phyloP scores from a whole-genome alignment of 768 basidiomycete genomes.

The Tremella yokohamensis region DNA sequence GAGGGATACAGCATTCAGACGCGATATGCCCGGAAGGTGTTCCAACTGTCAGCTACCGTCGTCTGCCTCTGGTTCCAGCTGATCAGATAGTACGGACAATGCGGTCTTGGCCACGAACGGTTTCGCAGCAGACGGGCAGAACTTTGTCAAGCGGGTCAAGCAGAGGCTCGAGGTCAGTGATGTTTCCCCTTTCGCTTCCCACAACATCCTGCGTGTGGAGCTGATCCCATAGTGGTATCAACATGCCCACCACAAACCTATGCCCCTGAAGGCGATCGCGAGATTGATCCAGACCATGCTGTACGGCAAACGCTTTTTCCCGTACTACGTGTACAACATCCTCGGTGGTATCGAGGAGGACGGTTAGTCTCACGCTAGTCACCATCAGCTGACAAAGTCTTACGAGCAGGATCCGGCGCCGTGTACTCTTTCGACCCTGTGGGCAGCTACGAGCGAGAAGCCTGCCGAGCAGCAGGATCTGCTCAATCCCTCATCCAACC shows the following conservation, averaged over 20 bases:
- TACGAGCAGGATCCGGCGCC: conserved; percentile 74
- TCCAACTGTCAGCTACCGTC: conserved; percentile 68
- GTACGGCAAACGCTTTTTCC: conserved; percentile 93
- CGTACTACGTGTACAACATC: conserved; percentile 96
- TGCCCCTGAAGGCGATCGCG: conserved; percentile 96
- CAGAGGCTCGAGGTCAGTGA: conserved; percentile 84
- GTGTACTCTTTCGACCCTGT: conserved; percentile 99
- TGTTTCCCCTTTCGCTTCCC: neutral
- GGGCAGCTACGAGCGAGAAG: conserved; percentile 94
- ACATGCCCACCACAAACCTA: conserved; percentile 93
- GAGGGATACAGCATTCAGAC: conserved; percentile 99
- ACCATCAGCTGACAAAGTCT: neutral
- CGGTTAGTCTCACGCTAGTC: conserved; percentile 58
- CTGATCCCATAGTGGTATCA: conserved; percentile 75
- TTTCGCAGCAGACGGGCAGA: conserved; percentile 94
- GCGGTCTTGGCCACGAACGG: conserved; percentile 94
- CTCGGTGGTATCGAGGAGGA: conserved; percentile 95
- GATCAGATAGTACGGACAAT: conserved; percentile 69
- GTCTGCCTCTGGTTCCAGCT: neutral
- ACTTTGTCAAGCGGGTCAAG: conserved; percentile 93
- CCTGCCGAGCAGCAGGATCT: conserved; percentile 92
- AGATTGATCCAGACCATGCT: conserved; percentile 97
- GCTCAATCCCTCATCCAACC: conserved; percentile 94
- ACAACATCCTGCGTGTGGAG: neutral
- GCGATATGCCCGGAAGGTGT: conserved; percentile 92